A percentile compares a stretch with the other conserved stretches of the same genome.
Conservation (phyloP, 2,329 filamentous ascomycete species). For the Diaporthe vaccinii region DNA sequence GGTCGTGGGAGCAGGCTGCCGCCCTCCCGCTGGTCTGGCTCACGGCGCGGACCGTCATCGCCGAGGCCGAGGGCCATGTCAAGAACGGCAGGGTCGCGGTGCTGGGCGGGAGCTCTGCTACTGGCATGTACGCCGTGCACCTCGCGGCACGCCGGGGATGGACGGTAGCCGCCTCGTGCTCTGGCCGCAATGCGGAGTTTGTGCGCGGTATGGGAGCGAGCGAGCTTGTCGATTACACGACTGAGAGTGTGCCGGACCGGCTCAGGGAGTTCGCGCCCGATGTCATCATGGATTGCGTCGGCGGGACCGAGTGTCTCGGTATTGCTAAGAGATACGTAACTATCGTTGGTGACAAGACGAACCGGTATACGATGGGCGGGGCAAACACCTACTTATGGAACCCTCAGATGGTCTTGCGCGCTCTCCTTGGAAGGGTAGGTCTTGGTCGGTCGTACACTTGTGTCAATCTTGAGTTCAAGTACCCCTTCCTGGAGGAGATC, state of each 20-base stretch:
- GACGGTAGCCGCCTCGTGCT: constrained; percentile 43
- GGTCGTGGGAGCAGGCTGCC: constrained; percentile 42
- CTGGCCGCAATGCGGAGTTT: constrained; percentile 42
- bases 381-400: constrained; percentile 33
- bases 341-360: constrained; percentile 44
- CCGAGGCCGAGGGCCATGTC: constrained; percentile 35
- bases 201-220: constrained; percentile 42
- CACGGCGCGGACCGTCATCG: constrained; percentile 42
- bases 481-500: constrained; percentile 15
- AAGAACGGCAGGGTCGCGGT: constrained; percentile 39
- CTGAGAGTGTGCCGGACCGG: constrained; percentile 18
- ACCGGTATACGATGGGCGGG: constrained; percentile 34
- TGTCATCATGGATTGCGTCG: constrained; percentile 42
- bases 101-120: constrained; percentile 43
- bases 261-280: constrained; percentile 34
- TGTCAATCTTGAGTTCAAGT: constrained; percentile 30
- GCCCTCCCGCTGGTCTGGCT: constrained; percentile 43
- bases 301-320: constrained; percentile 40
- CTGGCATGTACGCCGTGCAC: constrained; percentile 42
- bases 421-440: constrained; percentile 26
- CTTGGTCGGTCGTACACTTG: constrained; percentile 31
- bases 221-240: constrained; percentile 43
- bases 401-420: constrained; percentile 33
- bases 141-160: constrained; percentile 43
- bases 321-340: constrained; percentile 43